Conservation (phyloP, 1,284 basidiomycete genomes). For the Apiotrichum porosum region DNA sequence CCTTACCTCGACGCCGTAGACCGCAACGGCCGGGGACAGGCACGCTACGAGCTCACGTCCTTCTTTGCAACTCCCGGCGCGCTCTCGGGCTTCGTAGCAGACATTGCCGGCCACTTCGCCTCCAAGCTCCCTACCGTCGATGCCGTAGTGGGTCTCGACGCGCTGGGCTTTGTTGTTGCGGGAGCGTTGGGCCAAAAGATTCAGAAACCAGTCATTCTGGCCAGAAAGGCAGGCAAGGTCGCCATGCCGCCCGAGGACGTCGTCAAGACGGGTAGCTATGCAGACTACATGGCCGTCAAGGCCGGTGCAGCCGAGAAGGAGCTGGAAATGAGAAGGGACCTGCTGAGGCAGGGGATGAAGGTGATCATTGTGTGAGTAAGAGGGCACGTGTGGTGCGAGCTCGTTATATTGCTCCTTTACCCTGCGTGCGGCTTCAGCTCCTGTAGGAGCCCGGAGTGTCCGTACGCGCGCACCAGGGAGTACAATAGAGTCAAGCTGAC, state of each 20-base stretch:
- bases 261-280: neutral
- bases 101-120: conserved; percentile 5
- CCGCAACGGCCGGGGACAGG: conserved; percentile 4
- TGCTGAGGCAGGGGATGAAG: conserved; percentile 10
- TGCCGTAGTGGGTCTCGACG: conserved; percentile 14
- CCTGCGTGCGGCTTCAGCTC: no score
- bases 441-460: no score
- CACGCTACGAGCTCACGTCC: conserved; percentile 16
- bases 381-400: no score
- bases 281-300: conserved; percentile 3
- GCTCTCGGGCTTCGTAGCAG: conserved; percentile 1
- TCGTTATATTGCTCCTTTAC: no score
- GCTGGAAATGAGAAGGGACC: conserved; percentile 11
- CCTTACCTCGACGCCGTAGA: conserved; percentile 14
- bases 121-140: conserved; percentile 1
- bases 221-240: conserved; percentile 14
- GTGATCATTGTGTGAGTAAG: conserved; percentile 18
- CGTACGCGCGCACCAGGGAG: no score
- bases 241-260: conserved; percentile 5
- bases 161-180: conserved; percentile 11
- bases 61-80: conserved; percentile 15
- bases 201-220: conserved; percentile 4
- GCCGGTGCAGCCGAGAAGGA: conserved; percentile 4
- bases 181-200: conserved; percentile 1
- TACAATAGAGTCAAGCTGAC: neutral